Conservation (phyloP, 192 early-diverging fungal species). For the Linnemannia zychae region DNA sequence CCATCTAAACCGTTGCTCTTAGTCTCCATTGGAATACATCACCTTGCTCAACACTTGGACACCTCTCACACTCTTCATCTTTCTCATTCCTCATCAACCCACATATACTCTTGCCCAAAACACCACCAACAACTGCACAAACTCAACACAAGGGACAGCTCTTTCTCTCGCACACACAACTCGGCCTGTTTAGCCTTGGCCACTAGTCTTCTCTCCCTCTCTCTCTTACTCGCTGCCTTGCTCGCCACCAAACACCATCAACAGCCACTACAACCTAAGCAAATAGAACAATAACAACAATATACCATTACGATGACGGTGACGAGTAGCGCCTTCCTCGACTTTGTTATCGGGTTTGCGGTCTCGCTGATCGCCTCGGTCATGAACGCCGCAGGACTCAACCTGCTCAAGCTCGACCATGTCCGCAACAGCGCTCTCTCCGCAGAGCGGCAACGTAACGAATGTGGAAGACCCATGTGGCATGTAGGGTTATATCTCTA, state of each 20-base stretch:
- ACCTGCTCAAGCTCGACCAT: slow-evolving; percentile 70
- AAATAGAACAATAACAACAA: background rate
- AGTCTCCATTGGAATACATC: background rate
- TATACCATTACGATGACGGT: slow-evolving; percentile 27
- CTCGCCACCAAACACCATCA: background rate
- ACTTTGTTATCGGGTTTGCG: slow-evolving; percentile 57
- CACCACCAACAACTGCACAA: background rate
- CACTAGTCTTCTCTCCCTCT: background rate
- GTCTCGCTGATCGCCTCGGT: slow-evolving; percentile 57
- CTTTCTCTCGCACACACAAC: background rate
- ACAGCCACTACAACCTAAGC: background rate
- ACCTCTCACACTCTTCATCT: background rate
- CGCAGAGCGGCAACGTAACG: slow-evolving; percentile 59
- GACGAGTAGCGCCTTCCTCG: slow-evolving; percentile 36
- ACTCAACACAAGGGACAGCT: background rate
- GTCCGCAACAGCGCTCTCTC: slow-evolving; percentile 57
- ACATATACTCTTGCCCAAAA: background rate
- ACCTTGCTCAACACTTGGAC: background rate
- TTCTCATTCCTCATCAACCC: background rate
- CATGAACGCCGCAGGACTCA: slow-evolving; percentile 70
- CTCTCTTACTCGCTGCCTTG: background rate
- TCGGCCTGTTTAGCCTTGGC: background rate
- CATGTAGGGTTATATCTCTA: slow-evolving; percentile 73
- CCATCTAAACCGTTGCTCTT: background rate
- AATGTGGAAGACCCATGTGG: slow-evolving; percentile 71